Evolutionary conservation across 2,329 filamentous ascomycete species (phyloP).

Genomic region (Mycosphaerella arachidis): DNA sequence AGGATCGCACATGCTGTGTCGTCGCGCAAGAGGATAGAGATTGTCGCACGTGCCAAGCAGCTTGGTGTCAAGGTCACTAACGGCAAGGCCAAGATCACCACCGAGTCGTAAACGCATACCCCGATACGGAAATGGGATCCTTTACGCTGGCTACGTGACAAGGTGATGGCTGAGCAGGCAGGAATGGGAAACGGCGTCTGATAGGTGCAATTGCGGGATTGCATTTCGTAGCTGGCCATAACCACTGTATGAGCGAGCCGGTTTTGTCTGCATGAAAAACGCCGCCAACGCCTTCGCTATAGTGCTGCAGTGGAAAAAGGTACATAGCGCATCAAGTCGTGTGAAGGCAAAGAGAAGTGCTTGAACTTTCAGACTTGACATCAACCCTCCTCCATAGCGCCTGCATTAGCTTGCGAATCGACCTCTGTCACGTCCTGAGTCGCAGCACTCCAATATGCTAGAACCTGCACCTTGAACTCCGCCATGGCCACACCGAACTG

Average conservation of each 20-base stretch:
- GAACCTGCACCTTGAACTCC: conserved; percentile 78
- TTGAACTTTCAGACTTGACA: conserved; percentile 4
- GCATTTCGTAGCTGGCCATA: conserved; percentile 20
- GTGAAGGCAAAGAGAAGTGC: conserved; percentile 19
- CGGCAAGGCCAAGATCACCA: conserved; percentile 97
- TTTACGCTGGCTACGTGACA: conserved; percentile 17
- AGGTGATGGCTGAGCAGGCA: conserved; percentile 10
- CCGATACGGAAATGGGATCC: conserved; percentile 3
- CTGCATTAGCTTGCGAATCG: conserved; percentile 19
- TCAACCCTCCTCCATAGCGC: conserved; percentile 30
- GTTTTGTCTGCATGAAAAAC: conserved; percentile 17
- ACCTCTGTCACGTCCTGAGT: conserved; percentile 33
- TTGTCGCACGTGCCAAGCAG: conserved; percentile 95
- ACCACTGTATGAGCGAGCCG: conserved; percentile 9
- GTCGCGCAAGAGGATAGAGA: conserved; percentile 97
- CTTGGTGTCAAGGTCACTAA: conserved; percentile 99
- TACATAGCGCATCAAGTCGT: conserved; percentile 23
- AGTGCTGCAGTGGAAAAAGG: conserved; percentile 16
- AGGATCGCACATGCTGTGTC: conserved; percentile 98
- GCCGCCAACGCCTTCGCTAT: conserved; percentile 31
- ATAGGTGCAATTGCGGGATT: conserved; percentile 12
- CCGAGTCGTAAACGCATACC: conserved; percentile 60
- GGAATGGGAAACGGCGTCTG: conserved; percentile 18
- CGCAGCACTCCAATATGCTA: conserved; percentile 51
- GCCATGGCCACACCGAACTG: conserved; percentile 86